Conservation (phyloP, 257 asterid genomes). For the Eustoma russellianum region DNA sequence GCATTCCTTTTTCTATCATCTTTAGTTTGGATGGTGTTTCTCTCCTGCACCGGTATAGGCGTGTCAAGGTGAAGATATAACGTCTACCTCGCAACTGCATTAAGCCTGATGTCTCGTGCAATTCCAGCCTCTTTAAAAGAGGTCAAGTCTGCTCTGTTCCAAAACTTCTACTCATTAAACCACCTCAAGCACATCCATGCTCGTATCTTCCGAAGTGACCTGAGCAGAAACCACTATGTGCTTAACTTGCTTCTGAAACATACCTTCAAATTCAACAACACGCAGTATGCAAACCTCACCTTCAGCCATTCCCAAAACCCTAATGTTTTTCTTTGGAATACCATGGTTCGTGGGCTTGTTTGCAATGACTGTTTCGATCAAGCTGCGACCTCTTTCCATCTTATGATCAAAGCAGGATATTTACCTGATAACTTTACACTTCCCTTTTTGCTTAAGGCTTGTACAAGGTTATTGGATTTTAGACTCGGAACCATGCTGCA, state of each 20-base stretch:
- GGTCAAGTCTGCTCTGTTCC: constrained; percentile 26
- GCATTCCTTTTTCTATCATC: too few species aligned
- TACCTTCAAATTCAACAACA: constrained; percentile 26
- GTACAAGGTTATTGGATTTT: constrained; percentile 16
- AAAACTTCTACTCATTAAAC: constrained; percentile 24
- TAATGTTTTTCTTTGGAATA: constrained; percentile 31
- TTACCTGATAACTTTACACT: constrained; percentile 31
- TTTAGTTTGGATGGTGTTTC: too few species aligned
- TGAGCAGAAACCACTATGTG: constrained; percentile 25
- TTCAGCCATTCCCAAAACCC: constrained; percentile 23
- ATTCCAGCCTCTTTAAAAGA: constrained; percentile 14
- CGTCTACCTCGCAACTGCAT: too few species aligned
- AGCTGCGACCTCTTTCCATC: constrained; percentile 15
- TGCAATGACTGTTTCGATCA: constrained; percentile 19
- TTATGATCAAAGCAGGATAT: constrained; percentile 19
- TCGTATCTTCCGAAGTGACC: constrained; percentile 23
- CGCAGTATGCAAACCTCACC: constrained; percentile 23
- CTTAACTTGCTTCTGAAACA: constrained; percentile 20
- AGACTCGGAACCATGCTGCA: constrained; percentile 24
- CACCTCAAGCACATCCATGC: constrained; percentile 34
- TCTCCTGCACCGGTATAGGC: too few species aligned
- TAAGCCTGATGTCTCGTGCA: constrained; percentile 5
- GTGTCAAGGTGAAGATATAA: too few species aligned
- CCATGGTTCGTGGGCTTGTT: constrained; percentile 31
- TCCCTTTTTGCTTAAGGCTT: constrained; percentile 30